Evolutionary conservation across 176 grass and related monocot species (phyloP).

Genomic region (Sorghum bicolor): DNA sequence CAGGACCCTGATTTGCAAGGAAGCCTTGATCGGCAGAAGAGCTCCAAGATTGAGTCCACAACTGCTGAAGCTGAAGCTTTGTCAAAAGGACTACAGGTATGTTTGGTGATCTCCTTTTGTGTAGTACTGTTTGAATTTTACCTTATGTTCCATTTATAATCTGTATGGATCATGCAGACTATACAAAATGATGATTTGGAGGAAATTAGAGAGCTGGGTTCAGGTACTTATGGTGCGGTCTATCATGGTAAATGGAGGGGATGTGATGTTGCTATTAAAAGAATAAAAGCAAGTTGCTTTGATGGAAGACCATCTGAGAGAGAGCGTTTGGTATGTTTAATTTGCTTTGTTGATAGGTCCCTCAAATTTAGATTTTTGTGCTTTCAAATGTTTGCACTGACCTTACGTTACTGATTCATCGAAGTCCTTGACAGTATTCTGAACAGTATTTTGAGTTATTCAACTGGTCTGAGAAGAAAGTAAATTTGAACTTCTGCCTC

Average conservation of each 20-base stretch:
- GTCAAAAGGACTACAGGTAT: constrained; percentile 82
- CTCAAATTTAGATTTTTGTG: not conserved
- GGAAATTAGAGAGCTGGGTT: constrained; percentile 92
- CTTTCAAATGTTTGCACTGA: not conserved
- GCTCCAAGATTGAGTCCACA: constrained; percentile 73
- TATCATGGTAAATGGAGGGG: constrained; percentile 98
- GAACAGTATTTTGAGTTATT: not conserved
- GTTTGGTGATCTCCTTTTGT: constrained; percentile 9
- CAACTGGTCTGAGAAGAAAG: not conserved
- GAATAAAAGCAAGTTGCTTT: constrained; percentile 99
- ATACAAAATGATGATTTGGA: constrained; percentile 98
- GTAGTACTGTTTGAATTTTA: constrained; percentile 26
- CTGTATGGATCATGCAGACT: constrained; percentile 57
- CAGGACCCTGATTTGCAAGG: constrained; percentile 42
- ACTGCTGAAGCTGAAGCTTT: constrained; percentile 82
- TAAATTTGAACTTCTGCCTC: not conserved
- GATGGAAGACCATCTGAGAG: constrained; percentile 87
- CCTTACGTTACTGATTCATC: not conserved
- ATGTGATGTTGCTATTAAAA: constrained; percentile 97
- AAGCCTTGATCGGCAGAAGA: constrained; percentile 43
- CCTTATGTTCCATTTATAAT: constrained; percentile 19
- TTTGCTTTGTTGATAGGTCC: constrained; percentile 7
- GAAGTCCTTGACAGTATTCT: constrained; percentile 5
- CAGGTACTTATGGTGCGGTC: constrained; percentile 90
- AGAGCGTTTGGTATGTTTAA: constrained; percentile 68